These are phyloP conservation scores for Hypoxylon sp. DNA, from an alignment of 2,329 filamentous ascomycete species.

Conservation along the genomic window DNA sequence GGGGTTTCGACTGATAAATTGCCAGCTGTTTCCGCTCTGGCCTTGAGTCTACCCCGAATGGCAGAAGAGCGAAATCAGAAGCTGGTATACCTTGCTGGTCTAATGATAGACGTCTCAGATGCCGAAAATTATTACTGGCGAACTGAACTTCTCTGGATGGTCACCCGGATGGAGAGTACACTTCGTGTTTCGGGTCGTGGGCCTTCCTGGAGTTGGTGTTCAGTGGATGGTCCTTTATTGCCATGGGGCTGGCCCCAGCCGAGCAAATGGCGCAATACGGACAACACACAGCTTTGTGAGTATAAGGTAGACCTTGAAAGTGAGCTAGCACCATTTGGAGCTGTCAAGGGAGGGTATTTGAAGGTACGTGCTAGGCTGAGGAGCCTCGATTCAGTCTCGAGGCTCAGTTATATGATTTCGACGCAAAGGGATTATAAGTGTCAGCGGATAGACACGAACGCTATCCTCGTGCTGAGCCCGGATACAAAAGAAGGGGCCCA, in stretches of 20 bases:
- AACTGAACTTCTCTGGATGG: slow-evolving; percentile 34
- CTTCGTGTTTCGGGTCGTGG: background rate
- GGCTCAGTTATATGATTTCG: slow-evolving; percentile 10
- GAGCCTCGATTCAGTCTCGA: slow-evolving; percentile 12
- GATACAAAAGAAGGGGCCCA: slow-evolving; percentile 11
- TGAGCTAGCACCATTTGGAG: slow-evolving; percentile 29
- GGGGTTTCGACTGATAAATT: slow-evolving; percentile 41
- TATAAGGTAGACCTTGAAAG: slow-evolving; percentile 21
- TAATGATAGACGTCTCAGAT: slow-evolving; percentile 34
- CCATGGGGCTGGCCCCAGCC: slow-evolving; percentile 11
- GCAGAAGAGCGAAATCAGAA: slow-evolving; percentile 29
- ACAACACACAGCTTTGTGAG: slow-evolving; percentile 27
- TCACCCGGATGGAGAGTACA: slow-evolving; percentile 5
- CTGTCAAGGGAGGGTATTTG: slow-evolving; percentile 29
- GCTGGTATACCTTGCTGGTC: slow-evolving; percentile 31
- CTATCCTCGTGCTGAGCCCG: slow-evolving; percentile 8
- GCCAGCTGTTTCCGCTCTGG: slow-evolving; percentile 43
- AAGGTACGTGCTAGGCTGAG: slow-evolving; percentile 16
- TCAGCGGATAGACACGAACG: background rate
- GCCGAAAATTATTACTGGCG: slow-evolving; percentile 31
- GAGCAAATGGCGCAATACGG: slow-evolving; percentile 12
- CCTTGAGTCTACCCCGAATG: slow-evolving; percentile 32
- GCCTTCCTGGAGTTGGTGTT: slow-evolving; percentile 44
- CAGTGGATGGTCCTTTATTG: slow-evolving; percentile 26
- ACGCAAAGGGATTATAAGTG: slow-evolving; percentile 1